phyloP scores from a whole-genome alignment of 2,329 filamentous ascomycete species.

The Myriosclerotinia curreyana region DNA sequence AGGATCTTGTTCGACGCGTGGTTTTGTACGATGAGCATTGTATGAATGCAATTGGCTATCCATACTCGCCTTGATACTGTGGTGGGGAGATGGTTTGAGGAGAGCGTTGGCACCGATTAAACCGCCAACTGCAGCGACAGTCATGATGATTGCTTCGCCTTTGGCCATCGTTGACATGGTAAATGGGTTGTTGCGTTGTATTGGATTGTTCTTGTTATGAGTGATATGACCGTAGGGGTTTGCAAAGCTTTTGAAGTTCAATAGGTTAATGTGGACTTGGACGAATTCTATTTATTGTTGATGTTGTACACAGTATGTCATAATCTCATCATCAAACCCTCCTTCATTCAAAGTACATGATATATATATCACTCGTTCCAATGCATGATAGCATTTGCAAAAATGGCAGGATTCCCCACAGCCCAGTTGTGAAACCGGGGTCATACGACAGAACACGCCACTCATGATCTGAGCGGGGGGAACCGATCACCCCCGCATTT shows the following conservation, averaged over 20 bases:
- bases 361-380: background rate
- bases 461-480: slow-evolving; percentile 5
- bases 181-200: background rate
- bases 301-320: background rate
- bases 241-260: background rate
- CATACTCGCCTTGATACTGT: slow-evolving; percentile 18
- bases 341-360: background rate
- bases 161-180: slow-evolving; percentile 12
- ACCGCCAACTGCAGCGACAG: slow-evolving; percentile 7
- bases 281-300: background rate
- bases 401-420: background rate
- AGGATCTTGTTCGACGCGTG: slow-evolving; percentile 12
- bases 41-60: slow-evolving; percentile 9
- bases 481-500: slow-evolving; percentile 12
- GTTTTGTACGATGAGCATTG: slow-evolving; percentile 14
- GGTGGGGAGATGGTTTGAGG: slow-evolving; percentile 13
- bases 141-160: slow-evolving; percentile 18
- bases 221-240: background rate
- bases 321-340: rapidly evolving
- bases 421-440: background rate
- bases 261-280: background rate
- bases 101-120: slow-evolving; percentile 18
- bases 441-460: slow-evolving; percentile 21
- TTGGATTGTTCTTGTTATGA: background rate
- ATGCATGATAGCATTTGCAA: background rate